Percentiles rank a stretch among this genome's conserved stretches.
Conservation (phyloP, 306 rosid genomes). For the Leucaena leucocephala region DNA sequence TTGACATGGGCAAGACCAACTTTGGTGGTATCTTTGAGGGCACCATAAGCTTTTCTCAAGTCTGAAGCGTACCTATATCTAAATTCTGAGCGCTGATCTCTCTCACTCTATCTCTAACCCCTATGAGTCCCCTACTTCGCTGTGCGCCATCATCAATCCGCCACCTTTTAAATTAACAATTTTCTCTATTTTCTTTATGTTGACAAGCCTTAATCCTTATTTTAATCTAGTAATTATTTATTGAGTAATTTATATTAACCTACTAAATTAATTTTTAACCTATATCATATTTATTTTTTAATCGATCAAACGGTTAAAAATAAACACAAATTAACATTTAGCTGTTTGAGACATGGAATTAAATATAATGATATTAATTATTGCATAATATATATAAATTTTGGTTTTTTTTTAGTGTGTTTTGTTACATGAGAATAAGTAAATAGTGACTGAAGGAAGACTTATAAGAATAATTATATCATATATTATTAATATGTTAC, state of each 20-base stretch:
- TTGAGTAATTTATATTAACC: too few species aligned
- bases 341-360: too few species aligned
- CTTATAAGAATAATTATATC: neutral
- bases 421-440: neutral
- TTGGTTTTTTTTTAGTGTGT: neutral
- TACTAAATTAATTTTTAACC: too few species aligned
- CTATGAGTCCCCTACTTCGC: constrained; percentile 22
- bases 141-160: constrained; percentile 34
- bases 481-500: neutral
- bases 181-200: neutral
- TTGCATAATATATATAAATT: too few species aligned
- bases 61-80: constrained; percentile 92
- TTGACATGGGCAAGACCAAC: constrained; percentile 99
- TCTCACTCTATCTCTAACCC: constrained; percentile 44
- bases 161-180: neutral
- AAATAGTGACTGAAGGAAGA: too few species aligned
- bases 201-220: neutral
- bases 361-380: too few species aligned
- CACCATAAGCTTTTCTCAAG: constrained; percentile 97
- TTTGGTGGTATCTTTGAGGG: constrained; percentile 91
- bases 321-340: too few species aligned
- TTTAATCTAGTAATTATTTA: too few species aligned
- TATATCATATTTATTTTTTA: too few species aligned
- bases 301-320: too few species aligned
- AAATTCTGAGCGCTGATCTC: constrained; percentile 41